phyloP scores from a whole-genome alignment of 1,284 basidiomycete species.

The Melanopsichium pennsylvanicum region DNA sequence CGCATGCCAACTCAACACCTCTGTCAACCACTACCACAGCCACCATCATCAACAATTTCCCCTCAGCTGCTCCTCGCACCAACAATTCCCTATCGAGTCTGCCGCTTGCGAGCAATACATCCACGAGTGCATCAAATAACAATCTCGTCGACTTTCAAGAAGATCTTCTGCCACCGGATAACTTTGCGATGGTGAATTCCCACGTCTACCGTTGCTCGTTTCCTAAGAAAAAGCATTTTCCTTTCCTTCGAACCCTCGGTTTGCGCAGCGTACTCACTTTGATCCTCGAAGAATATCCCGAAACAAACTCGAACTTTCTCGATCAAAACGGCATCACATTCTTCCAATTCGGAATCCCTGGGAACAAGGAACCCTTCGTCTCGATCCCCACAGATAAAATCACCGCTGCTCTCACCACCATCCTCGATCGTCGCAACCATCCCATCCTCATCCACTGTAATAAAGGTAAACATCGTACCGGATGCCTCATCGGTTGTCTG shows the following conservation, averaged over 20 bases:
- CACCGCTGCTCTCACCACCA: constrained; percentile 69
- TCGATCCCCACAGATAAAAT: constrained; percentile 70
- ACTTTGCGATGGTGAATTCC: constrained; percentile 67
- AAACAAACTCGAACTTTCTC: constrained; percentile 69
- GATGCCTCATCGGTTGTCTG: constrained; percentile 71
- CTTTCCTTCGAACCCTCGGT: constrained; percentile 69
- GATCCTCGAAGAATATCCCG: constrained; percentile 71
- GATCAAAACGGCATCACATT: constrained; percentile 67
- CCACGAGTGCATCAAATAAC: background rate
- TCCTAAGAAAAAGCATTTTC: constrained; percentile 70
- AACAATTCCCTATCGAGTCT: constrained; percentile 4
- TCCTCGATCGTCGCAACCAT: constrained; percentile 70
- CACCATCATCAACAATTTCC: constrained; percentile 1
- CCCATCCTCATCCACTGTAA: constrained; percentile 72
- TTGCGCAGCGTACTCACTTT: constrained; percentile 70
- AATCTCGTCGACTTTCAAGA: constrained; percentile 17
- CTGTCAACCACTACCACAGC: constrained; percentile 14
- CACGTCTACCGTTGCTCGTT: constrained; percentile 70
- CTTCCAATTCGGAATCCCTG: constrained; percentile 71
- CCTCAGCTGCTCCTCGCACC: background rate
- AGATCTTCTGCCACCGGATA: constrained; percentile 61
- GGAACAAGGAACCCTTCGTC: constrained; percentile 69
- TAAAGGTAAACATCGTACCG: constrained; percentile 72
- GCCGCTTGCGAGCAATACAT: background rate
- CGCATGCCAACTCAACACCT: constrained; percentile 13